A percentile compares a stretch with the other conserved stretches of the same genome.
phyloP scores from a whole-genome alignment of 1,139 yeast genomes.

The Pichia sp. region DNA sequence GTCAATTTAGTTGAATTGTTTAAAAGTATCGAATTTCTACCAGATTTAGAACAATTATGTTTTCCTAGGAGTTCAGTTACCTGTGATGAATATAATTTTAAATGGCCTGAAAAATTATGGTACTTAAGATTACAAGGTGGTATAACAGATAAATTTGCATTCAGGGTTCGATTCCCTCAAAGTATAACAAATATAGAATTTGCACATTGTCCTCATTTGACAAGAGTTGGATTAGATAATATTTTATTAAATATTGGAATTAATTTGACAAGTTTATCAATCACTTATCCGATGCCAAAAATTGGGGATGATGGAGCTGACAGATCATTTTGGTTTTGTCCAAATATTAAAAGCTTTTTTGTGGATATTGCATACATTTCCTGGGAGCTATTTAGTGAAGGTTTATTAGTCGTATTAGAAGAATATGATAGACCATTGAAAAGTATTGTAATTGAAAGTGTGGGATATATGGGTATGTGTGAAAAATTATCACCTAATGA shows the following conservation, averaged over 20 bases:
- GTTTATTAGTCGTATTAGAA: conserved; percentile 39
- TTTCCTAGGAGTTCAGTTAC: conserved; percentile 87
- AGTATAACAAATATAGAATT: conserved; percentile 69
- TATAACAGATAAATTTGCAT: conserved; percentile 71
- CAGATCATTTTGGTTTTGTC: conserved; percentile 66
- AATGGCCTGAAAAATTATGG: conserved; percentile 78
- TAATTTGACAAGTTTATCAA: conserved; percentile 53
- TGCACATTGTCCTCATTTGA: conserved; percentile 80
- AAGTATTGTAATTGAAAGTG: conserved; percentile 66
- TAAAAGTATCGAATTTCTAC: conserved; percentile 59
- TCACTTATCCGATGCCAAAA: conserved; percentile 86
- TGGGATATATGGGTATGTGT: conserved; percentile 84
- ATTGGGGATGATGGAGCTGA: conserved; percentile 67
- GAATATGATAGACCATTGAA: conserved; percentile 49
- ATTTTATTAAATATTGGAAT: conserved; percentile 61
- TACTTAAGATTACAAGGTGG: conserved; percentile 84
- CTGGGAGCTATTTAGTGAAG: conserved; percentile 56
- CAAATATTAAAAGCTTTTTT: conserved; percentile 56
- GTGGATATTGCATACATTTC: conserved; percentile 81
- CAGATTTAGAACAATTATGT: conserved; percentile 62
- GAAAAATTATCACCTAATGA: conserved; percentile 83
- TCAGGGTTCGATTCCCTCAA: conserved; percentile 59
- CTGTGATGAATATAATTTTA: conserved; percentile 49
- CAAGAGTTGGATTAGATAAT: conserved; percentile 47
- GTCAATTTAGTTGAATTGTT: conserved; percentile 77